phyloP scores from a whole-genome alignment of 202 grass and related monocot genomes.

The Carex sylvatica region DNA sequence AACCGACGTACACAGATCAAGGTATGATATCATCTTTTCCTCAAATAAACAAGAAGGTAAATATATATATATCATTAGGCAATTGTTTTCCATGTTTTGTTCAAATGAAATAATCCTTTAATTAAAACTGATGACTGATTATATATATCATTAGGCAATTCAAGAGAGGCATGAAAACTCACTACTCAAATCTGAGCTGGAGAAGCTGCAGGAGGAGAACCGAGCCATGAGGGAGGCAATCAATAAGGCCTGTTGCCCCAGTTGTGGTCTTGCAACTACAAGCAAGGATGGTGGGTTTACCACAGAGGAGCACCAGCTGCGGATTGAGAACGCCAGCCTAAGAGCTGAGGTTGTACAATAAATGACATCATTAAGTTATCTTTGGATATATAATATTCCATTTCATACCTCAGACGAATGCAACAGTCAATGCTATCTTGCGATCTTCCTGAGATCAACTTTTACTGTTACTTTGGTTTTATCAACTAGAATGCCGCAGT shows the following conservation, averaged over 20 bases:
- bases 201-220: slow-evolving; percentile 68
- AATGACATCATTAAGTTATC: neutral
- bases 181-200: slow-evolving; percentile 72
- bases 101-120: neutral
- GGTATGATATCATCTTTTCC: slow-evolving; percentile 23
- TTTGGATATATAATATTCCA: neutral
- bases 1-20: slow-evolving; percentile 87
- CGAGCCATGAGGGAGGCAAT: slow-evolving; percentile 48
- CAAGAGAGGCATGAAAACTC: slow-evolving; percentile 91
- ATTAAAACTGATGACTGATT: neutral
- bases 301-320: slow-evolving; percentile 50
- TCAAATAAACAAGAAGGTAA: neutral
- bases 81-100: no score
- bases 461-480: neutral
- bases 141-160: slow-evolving; percentile 37
- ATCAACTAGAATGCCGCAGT: neutral
- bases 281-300: slow-evolving; percentile 19
- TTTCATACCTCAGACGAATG: neutral
- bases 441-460: neutral
- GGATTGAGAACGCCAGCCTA: slow-evolving; percentile 61
- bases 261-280: slow-evolving; percentile 40
- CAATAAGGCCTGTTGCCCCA: slow-evolving; percentile 44
- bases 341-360: slow-evolving; percentile 52
- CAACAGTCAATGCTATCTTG: neutral
- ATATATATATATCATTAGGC: no score